These are phyloP conservation scores for Paraglomus occultum DNA, from an alignment of 192 early-diverging fungal species.

Conservation along the genomic window DNA sequence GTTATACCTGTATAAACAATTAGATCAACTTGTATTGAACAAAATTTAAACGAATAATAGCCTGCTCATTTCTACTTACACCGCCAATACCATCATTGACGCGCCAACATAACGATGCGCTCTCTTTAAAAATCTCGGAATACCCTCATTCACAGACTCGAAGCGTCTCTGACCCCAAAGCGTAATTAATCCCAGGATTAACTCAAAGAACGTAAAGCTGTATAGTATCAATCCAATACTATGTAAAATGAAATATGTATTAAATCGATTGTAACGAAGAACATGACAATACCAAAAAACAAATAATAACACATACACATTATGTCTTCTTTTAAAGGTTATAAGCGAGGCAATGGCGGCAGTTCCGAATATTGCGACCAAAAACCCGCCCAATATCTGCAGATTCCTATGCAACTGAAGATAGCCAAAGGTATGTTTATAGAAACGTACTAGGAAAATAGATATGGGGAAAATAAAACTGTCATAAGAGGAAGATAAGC, in stretches of 20 bases:
- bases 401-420: constrained; percentile 25
- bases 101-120: constrained; percentile 8
- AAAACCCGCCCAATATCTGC: constrained; percentile 28
- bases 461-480: constrained; percentile 23
- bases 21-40: background rate
- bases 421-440: constrained; percentile 20
- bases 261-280: background rate
- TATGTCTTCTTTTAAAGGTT: background rate
- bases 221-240: constrained; percentile 26
- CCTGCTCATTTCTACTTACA: constrained; percentile 3
- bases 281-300: background rate
- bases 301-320: constrained; percentile 15
- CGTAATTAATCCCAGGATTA: constrained; percentile 18
- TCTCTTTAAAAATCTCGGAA: constrained; percentile 25
- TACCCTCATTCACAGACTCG: constrained; percentile 17
- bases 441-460: constrained; percentile 24
- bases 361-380: constrained; percentile 8
- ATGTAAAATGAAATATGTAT: background rate
- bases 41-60: background rate
- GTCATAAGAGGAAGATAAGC: background rate
- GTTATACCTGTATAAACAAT: constrained; percentile 7
- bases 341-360: constrained; percentile 23
- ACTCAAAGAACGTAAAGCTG: constrained; percentile 6
- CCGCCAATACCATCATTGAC: constrained; percentile 3
- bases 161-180: constrained; percentile 1